phyloP scores from a whole-genome alignment of 768 basidiomycete species.

The Boletus edulis region DNA sequence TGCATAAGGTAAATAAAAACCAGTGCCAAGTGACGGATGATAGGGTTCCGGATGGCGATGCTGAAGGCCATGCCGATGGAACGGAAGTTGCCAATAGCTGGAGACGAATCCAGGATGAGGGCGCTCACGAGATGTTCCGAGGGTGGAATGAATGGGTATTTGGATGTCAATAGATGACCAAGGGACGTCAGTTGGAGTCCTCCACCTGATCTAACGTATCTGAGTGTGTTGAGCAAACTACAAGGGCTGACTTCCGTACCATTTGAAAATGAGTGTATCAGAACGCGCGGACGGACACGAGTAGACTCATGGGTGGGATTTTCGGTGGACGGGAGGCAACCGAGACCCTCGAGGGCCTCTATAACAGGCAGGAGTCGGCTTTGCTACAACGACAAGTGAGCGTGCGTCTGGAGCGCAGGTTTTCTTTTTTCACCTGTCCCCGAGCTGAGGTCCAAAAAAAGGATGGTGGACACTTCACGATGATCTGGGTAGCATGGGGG shows the following conservation, averaged over 20 bases:
- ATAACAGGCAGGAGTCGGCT: constrained; percentile 19
- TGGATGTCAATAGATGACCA: constrained; percentile 16
- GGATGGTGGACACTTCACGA: constrained; percentile 22
- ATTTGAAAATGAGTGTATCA: constrained; percentile 31
- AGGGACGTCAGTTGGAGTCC: constrained; percentile 19
- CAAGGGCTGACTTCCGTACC: constrained; percentile 9
- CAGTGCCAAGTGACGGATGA: constrained; percentile 11
- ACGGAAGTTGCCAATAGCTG: constrained; percentile 11
- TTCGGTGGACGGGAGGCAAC: constrained; percentile 14
- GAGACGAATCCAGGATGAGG: constrained; percentile 25
- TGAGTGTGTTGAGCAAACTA: not conserved
- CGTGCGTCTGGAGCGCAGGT: not conserved
- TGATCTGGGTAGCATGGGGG: constrained; percentile 27
- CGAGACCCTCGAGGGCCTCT: constrained; percentile 23
- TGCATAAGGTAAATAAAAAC: constrained; percentile 14
- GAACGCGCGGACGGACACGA: constrained; percentile 17
- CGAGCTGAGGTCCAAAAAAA: constrained; percentile 16
- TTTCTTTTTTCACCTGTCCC: constrained; percentile 10
- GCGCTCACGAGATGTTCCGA: constrained; percentile 8
- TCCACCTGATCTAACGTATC: constrained; percentile 17
- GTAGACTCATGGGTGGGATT: not conserved
- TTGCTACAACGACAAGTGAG: constrained; percentile 13
- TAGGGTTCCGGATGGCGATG: constrained; percentile 21
- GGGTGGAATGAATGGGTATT: constrained; percentile 10
- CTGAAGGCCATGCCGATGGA: constrained; percentile 22